Base-by-base conservation (phyloP, 2,329 filamentous ascomycete species). In the Pyrenochaeta sp. region DNA sequence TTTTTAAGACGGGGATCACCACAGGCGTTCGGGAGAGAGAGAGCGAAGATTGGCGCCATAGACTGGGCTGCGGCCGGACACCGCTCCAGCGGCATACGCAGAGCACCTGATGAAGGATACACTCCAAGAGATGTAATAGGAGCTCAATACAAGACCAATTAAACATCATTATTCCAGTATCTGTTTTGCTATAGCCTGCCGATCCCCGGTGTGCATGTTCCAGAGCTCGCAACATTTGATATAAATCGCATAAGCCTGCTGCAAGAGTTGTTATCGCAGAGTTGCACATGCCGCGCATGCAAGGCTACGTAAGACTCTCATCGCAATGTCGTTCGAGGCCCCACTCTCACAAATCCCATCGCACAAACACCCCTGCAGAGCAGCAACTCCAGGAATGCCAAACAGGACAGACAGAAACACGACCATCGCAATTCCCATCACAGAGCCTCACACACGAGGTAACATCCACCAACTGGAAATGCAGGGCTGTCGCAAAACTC, bases 221-320 rank as follows among this genome's bases (percentile, higher is more conserved):
- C 12, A 36, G 8, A 36, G 32, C 32, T 36, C 9, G 28, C 28
- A 9, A 30, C 28, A 30, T 30, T 30, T 30, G 5, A 30, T 30
- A 30, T 30, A 9, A 1, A 30, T 9, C 28, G 28, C 28, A 30
- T 30, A 30, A 30, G 28, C 28, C 28, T 30, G 28, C 28, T 30
- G 28, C 43, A 46, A 10, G 22, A n/a, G n/a, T 22, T 25, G 30
- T 49, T 49, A 34, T 49, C n/a, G 30, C 30, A 34, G 10, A 19
- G 5, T 7, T 43, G 28, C 28, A 30, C 28, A 30, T 30, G 25
- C 19, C 27, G 40, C 34, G 45, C 47, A 50, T 55, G 47, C 40
- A 32, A 19, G 47, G 32, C 6, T 56, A 48, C 54, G 54, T 56
- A 47, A 50, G 45, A 54, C 24, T 12, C 7, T 27, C 52, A 43